phyloP scores from a whole-genome alignment of 495 filamentous ascomycete genomes.

The Gamarada debralockiae region DNA sequence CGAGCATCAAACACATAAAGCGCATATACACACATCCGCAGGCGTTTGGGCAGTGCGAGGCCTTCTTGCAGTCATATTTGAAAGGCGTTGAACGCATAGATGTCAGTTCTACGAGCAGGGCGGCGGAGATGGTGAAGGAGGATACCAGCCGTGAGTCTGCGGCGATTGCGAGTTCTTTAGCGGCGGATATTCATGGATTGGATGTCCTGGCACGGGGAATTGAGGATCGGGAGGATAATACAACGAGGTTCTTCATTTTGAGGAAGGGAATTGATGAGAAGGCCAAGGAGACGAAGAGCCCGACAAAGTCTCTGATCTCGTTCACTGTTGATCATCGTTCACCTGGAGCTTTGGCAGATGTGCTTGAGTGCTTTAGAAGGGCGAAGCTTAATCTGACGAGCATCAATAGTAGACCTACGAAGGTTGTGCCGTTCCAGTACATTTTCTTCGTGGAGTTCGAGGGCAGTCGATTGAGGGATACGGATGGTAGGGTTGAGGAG shows the following conservation, averaged over 20 bases:
- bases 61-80: conserved; percentile 63
- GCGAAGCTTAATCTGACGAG: conserved; percentile 79
- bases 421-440: conserved; percentile 78
- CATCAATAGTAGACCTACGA: conserved; percentile 82
- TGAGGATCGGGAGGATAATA: conserved; percentile 81
- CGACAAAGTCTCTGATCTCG: conserved; percentile 65
- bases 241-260: conserved; percentile 83
- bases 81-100: conserved; percentile 74
- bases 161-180: conserved; percentile 72
- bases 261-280: conserved; percentile 35
- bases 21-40: conserved; percentile 88
- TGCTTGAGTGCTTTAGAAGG: conserved; percentile 70
- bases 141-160: conserved; percentile 57
- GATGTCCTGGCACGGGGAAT: conserved; percentile 68
- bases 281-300: background rate
- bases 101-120: conserved; percentile 80
- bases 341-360: conserved; percentile 78
- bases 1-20: conserved; percentile 42
- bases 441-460: conserved; percentile 92
- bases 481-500: conserved; percentile 45
- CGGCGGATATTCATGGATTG: conserved; percentile 63
- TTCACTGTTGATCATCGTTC: conserved; percentile 77
- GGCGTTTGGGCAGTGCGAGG: conserved; percentile 87
- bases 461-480: conserved; percentile 45
- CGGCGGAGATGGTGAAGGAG: conserved; percentile 67